Evolutionary conservation across 1,284 basidiomycete genomes (phyloP), one percentile per base, ranked within the genome.

Genomic region (Takashimella koratensis): DNA sequence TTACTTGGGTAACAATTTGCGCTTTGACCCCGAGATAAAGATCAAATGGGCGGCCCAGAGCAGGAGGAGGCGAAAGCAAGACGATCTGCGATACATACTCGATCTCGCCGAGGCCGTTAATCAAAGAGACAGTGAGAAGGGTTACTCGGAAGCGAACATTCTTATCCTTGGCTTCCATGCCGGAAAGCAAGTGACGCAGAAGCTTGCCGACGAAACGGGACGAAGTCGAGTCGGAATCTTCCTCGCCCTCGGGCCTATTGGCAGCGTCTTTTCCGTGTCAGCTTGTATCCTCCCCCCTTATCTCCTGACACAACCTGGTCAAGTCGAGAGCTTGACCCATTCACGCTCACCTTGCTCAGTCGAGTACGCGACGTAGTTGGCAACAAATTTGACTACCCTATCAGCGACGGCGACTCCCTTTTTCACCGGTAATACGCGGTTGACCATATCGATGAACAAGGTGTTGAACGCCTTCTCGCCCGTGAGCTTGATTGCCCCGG

Each of bases 91-190:
- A n/a, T 3, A 81, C 86, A 61, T 69, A 88, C 90, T 93, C 90
- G 43, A 94, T 83, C 76, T 90, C 87, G 10, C 88, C 87, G 1
- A 94, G 78, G 56, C 85, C 83, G 3, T 84, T 81, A 47, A 94
- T 86, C 77, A 91, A 85, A 61, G 89, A 85, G 0, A 86, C 85
- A n/a, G 90, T 82, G 36, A 88, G 76, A 54, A 89, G 86, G 0
- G 90, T 82, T 56, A 85, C 86, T 19, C 93, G 83, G 65, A 86
- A 91, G 11, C 93, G 82, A 22, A 90, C 86, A 51, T 83, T 82
- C 79, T 95, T 97, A 79, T 94, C 88, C 75, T 95, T 97, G 3
- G 93, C 88, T 11, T 81, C 74, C 73, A 93, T 93, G 0, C 93
- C 93, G 56, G 84, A 83, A 49, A 94, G 78, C 22, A 96, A 80